A percentile compares a stretch with the other conserved stretches of the same genome.
phyloP scores from a whole-genome alignment of 345 rosid species.

The Syzygium aqueum region DNA sequence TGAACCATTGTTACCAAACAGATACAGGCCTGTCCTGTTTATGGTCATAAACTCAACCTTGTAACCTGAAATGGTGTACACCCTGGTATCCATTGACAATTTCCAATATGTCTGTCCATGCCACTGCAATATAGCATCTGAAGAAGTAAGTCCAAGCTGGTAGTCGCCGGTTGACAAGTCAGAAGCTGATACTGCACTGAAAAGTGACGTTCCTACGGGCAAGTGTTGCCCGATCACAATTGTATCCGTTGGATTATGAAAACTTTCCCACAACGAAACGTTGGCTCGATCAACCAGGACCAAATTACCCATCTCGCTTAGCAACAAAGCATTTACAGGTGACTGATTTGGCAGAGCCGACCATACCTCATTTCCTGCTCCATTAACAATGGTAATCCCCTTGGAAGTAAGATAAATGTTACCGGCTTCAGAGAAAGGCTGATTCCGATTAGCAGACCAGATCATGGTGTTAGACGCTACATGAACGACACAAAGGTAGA shows the following conservation, averaged over 20 bases:
- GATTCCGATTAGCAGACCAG: slow-evolving; percentile 82
- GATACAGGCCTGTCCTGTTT: slow-evolving; percentile 48
- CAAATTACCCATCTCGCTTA: slow-evolving; percentile 73
- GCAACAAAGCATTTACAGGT: slow-evolving; percentile 28
- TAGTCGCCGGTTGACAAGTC: slow-evolving; percentile 57
- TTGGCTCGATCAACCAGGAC: slow-evolving; percentile 52
- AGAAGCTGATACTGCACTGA: slow-evolving; percentile 32
- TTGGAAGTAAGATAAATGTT: slow-evolving; percentile 37
- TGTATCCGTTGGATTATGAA: slow-evolving; percentile 61
- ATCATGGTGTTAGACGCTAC: slow-evolving; percentile 43
- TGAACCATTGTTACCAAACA: slow-evolving; percentile 57
- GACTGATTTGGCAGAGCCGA: slow-evolving; percentile 55
- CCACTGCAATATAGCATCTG: slow-evolving; percentile 58
- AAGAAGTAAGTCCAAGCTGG: slow-evolving; percentile 28
- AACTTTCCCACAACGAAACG: slow-evolving; percentile 75
- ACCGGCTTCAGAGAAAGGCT: slow-evolving; percentile 55
- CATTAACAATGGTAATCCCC: slow-evolving; percentile 53
- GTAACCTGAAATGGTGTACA: slow-evolving; percentile 28
- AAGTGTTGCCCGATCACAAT: slow-evolving; percentile 63
- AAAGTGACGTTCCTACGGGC: slow-evolving; percentile 21
- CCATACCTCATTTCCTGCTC: slow-evolving; percentile 38
- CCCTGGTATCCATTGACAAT: slow-evolving; percentile 51
- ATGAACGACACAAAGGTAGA: slow-evolving; percentile 66
- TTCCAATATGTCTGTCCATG: slow-evolving; percentile 58
- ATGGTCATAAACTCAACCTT: slow-evolving; percentile 44